Evolutionary conservation across 495 filamentous ascomycete genomes (phyloP).

Genomic region (Hypoxylon crocopeplum): DNA sequence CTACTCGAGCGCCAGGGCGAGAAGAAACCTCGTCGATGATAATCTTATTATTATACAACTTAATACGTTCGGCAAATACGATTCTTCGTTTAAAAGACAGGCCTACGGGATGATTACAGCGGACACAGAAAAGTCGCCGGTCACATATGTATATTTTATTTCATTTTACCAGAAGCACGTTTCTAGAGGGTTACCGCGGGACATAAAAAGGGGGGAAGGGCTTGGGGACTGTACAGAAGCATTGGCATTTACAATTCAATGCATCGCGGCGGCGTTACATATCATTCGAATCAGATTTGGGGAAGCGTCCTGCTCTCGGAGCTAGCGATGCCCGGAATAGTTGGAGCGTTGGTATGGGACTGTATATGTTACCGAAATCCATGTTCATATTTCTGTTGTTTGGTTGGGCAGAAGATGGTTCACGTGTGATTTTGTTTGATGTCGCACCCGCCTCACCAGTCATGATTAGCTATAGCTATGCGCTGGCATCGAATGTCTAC

Average conservation of each 20-base stretch:
- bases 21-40: constrained; percentile 36
- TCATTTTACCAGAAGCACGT: neutral
- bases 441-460: too few species aligned
- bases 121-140: constrained; percentile 11
- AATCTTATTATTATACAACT: constrained; percentile 1
- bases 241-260: constrained; percentile 34
- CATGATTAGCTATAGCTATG: too few species aligned
- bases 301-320: constrained; percentile 13
- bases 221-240: constrained; percentile 13
- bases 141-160: constrained; percentile 26
- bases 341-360: constrained; percentile 8
- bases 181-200: constrained; percentile 6
- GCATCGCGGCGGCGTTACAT: constrained; percentile 37
- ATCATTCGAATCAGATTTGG: constrained; percentile 21
- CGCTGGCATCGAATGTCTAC: too few species aligned
- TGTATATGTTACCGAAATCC: constrained; percentile 24
- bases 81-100: constrained; percentile 1
- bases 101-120: constrained; percentile 13
- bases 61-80: neutral
- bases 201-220: constrained; percentile 10
- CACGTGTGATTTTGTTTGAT: too few species aligned
- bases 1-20: constrained; percentile 52
- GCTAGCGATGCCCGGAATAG: neutral
- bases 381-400: constrained; percentile 20
- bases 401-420: constrained; percentile 12